phyloP scores from a whole-genome alignment of 2,329 filamentous ascomycete genomes.

The Colletotrichum orchidophilum region DNA sequence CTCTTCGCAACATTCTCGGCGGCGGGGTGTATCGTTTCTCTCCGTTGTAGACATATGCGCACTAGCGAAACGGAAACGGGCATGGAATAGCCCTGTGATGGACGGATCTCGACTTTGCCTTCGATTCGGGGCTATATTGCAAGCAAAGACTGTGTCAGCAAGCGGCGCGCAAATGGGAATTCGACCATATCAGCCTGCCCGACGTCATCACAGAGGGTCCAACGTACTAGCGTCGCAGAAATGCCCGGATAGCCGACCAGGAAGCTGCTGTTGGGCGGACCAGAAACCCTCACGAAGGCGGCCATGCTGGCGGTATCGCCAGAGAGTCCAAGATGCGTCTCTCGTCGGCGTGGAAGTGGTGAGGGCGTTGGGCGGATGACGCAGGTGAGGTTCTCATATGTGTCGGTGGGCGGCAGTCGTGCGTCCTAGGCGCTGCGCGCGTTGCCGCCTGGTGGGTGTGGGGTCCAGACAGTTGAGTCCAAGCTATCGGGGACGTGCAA shows the following conservation, averaged over 20 bases:
- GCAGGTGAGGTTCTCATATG: conserved; percentile 34
- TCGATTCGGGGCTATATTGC: conserved; percentile 85
- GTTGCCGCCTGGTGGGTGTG: conserved; percentile 34
- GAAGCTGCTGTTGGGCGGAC: conserved; percentile 96
- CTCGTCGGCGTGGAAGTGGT: conserved; percentile 14
- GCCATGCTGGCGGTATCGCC: conserved; percentile 56
- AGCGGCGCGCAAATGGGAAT: conserved; percentile 27
- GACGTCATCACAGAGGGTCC: conserved; percentile 16
- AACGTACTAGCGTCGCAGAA: conserved; percentile 91
- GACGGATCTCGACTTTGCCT: conserved; percentile 96
- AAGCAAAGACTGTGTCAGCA: conserved; percentile 1
- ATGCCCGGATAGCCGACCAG: conserved; percentile 97
- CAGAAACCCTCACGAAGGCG: conserved; percentile 94
- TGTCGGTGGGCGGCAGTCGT: conserved; percentile 32
- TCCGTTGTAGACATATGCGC: conserved; percentile 90
- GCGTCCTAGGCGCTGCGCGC: conserved; percentile 33
- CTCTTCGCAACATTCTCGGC: conserved; percentile 95
- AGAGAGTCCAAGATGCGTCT: neutral
- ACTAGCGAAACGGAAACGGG: conserved; percentile 93
- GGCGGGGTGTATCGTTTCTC: conserved; percentile 95
- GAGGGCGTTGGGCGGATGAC: conserved; percentile 5
- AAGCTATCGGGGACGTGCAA: conserved; percentile 31
- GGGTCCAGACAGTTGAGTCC: conserved; percentile 32
- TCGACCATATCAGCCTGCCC: conserved; percentile 23
- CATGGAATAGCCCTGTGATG: conserved; percentile 83